Evolutionary conservation across 306 rosid genomes (phyloP), one percentile per base, ranked within the genome.

Genomic region (Arachis hypogaea): DNA sequence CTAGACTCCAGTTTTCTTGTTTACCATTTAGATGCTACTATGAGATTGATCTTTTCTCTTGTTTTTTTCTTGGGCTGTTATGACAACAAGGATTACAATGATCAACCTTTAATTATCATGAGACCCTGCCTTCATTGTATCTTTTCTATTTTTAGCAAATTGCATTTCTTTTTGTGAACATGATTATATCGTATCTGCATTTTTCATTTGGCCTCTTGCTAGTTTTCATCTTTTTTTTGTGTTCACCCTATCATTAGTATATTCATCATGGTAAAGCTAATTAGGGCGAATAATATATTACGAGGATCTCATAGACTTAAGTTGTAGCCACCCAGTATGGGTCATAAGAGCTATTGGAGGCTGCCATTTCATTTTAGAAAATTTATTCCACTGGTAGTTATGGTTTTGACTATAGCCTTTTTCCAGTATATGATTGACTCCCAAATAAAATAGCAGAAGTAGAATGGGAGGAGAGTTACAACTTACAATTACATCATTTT

Each of bases 351-450:
- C 60, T 30, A 45, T 29, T 33, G 33, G 73, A 52, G 28, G n/a
- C 47, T 57, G 29, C 66, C 56, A 74, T 64, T 63, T 74, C 59
- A 59, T 72, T 72, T 61, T 40, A 40, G n/a, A 51, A 52, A 40
- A 42, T 44, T 8, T 65, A 28, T 44, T 43, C n/a, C 52, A 11
- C 9, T 54, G 40, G 11, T 55, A 30, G 38, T 65, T 65, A 3
- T 64, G 28, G 41, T 40, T 10, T 43, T 36, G 62, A 67, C 50
- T 40, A 30, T 54, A 54, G 55, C 51, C 11, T 44, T 66, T 66
- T 66, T 55, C 49, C 29, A 18, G 43, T 62, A 38, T 7, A 44
- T 30, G 9, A 29, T 47, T 44, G 5, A 9, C 40, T 14, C 22
- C 50, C 40, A 5, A 11, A n/a, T 51, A 73, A 11, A 10, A 41